Evolutionary conservation across 2,329 filamentous ascomycete genomes (phyloP), one percentile per base, ranked within the genome.

Genomic region (Penicillium aurantiogriseum): DNA sequence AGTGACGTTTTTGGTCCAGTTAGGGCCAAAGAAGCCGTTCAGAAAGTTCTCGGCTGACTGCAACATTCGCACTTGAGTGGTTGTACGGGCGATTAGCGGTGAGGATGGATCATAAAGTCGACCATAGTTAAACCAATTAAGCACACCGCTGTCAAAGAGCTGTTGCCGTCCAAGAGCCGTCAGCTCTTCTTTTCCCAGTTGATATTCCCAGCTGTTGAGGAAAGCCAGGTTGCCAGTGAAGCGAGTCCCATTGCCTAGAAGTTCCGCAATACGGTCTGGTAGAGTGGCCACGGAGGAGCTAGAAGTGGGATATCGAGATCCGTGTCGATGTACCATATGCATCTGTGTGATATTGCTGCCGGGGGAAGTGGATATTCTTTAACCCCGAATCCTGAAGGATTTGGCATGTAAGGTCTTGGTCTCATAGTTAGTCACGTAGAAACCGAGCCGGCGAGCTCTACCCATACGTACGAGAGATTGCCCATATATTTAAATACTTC

Each of bases 1-100:
- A 0, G 86, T 90, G 7, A 82, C 88, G 67, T 91, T 89, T 31
- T 85, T 81, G 1, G 85, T 81, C 88, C 88, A 92, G 46, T 88
- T 83, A 0, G 91, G 80, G 0, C 89, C 89, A 68, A 92, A 92
- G 76, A 92, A 92, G 0, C 89, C 89, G 6, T 88, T 87, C 69
- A 91, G 76, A 74, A 91, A 92, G 72, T 92, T 88, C 72, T 92
- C 88, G 3, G 88, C 88, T 39, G 83, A 88, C 70, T 91, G 87
- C 23, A 88, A 77, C 89, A 92, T 92, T 25, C 89, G 85, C 68
- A 90, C 85, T 70, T 92, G 88, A 1, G 88, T 90, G 0, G 88
- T 91, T 1, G 88, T 90, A 29, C 89, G 81, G 17, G 85, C 88
- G 56, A 91, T 83, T 58, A 92, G 85, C 75, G 90, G 91, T 73